Conservation (phyloP, 495 filamentous ascomycete genomes). For the Trichoderma gamsii region DNA sequence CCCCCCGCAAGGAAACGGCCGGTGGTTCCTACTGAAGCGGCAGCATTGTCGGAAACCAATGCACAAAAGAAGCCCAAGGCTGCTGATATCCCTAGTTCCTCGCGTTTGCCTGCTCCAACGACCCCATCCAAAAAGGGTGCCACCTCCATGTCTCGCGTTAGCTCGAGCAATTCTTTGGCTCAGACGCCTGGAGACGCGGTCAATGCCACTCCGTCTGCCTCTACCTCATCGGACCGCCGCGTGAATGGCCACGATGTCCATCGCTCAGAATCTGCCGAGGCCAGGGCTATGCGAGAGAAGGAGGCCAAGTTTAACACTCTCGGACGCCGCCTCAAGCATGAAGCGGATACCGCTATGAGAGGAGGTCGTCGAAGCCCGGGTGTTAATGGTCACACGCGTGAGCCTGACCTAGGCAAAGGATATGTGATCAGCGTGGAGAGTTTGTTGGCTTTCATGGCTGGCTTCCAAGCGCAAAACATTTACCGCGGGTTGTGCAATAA, state of each 20-base stretch:
- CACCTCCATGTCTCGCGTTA: constrained; percentile 41
- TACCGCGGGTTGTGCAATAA: constrained; percentile 23
- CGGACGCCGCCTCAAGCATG: constrained; percentile 40
- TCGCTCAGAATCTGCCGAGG: constrained; percentile 18
- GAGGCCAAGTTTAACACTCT: constrained; percentile 27
- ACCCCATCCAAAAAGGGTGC: constrained; percentile 41
- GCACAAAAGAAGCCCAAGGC: constrained; percentile 40
- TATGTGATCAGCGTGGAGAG: constrained; percentile 35
- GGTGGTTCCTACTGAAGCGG: neutral
- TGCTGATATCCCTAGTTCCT: constrained; percentile 25
- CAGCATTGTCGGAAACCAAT: neutral
- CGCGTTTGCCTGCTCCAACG: constrained; percentile 24
- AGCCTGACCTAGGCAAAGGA: constrained; percentile 26
- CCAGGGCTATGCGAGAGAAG: constrained; percentile 22
- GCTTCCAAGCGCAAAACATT: constrained; percentile 29
- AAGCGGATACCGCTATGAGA: constrained; percentile 36
- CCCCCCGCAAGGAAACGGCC: constrained; percentile 16
- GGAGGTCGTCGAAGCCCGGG: neutral
- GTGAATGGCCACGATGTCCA: constrained; percentile 25
- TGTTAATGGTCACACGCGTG: neutral
- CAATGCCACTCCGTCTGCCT: constrained; percentile 33
- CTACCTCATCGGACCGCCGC: constrained; percentile 27
- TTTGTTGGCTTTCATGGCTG: constrained; percentile 37
- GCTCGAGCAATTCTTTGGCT: constrained; percentile 40
- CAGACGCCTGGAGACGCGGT: constrained; percentile 36